Evolutionary conservation across 768 basidiomycete species (phyloP).

Genomic region (Tricholoma sp.): DNA sequence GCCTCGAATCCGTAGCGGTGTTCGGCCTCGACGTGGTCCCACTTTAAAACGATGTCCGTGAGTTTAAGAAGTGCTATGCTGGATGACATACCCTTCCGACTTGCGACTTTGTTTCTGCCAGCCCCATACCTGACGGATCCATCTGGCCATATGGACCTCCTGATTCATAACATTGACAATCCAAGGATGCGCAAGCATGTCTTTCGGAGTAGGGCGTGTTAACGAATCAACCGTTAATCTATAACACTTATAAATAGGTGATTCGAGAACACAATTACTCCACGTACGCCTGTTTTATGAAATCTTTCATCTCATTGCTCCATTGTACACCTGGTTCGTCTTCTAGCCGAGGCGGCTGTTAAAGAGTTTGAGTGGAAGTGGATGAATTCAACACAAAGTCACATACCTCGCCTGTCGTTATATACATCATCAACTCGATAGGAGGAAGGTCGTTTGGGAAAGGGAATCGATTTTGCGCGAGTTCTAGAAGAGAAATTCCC

Average conservation of each 20-base stretch:
- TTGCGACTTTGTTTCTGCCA: constrained; percentile 53
- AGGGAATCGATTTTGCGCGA: constrained; percentile 92
- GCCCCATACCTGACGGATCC: constrained; percentile 82
- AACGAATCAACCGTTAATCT: constrained; percentile 52
- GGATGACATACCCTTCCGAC: constrained; percentile 41
- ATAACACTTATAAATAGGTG: constrained; percentile 2
- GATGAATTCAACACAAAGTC: background rate
- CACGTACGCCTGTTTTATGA: constrained; percentile 78
- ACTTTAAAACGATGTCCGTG: constrained; percentile 1
- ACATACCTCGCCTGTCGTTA: constrained; percentile 72
- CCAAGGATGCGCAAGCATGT: constrained; percentile 84
- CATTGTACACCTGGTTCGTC: constrained; percentile 69
- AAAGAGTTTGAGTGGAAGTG: constrained; percentile 12
- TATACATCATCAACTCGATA: constrained; percentile 93
- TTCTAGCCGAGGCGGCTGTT: constrained; percentile 74
- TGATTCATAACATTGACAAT: constrained; percentile 69
- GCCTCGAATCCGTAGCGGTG: constrained; percentile 19
- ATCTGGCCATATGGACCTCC: constrained; percentile 84
- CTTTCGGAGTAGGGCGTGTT: constrained; percentile 73
- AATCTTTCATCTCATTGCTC: constrained; percentile 87
- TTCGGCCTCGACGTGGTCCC: constrained; percentile 28
- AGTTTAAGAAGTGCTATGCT: background rate
- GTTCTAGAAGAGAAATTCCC: constrained; percentile 89
- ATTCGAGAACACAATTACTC: background rate
- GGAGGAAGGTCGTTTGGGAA: constrained; percentile 88